A percentile compares a stretch with the other conserved stretches of the same genome.
These are phyloP conservation scores for Komagataella ulmi DNA, from an alignment of 805 yeast species.

Conservation along the genomic window DNA sequence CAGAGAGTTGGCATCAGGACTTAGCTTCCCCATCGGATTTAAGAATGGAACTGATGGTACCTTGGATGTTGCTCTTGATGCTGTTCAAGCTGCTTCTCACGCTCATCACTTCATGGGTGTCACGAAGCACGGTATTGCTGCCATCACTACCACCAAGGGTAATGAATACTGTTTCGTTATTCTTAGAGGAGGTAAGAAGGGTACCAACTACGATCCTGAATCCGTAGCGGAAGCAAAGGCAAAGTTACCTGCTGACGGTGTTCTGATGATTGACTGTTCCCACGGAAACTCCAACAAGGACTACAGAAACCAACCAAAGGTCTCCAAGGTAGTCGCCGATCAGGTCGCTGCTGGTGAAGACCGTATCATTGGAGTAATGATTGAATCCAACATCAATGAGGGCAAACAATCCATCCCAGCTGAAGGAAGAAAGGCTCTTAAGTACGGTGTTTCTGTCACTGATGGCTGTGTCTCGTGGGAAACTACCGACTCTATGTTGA, in stretches of 20 bases:
- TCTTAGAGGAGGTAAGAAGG: slow-evolving; percentile 89
- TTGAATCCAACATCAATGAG: slow-evolving; percentile 82
- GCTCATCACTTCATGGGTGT: slow-evolving; percentile 93
- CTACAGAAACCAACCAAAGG: slow-evolving; percentile 87
- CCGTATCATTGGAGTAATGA: slow-evolving; percentile 87
- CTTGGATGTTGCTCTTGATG: slow-evolving; percentile 88
- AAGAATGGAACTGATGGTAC: slow-evolving; percentile 97
- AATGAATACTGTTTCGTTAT: slow-evolving; percentile 84
- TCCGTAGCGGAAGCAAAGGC: slow-evolving; percentile 56
- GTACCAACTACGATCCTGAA: slow-evolving; percentile 78
- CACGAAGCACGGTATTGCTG: slow-evolving; percentile 92
- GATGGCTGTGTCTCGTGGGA: slow-evolving; percentile 96
- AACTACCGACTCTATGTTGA: slow-evolving; percentile 61
- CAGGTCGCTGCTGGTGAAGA: slow-evolving; percentile 69
- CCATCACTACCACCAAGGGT: slow-evolving; percentile 93
- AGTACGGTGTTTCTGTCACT: slow-evolving; percentile 93
- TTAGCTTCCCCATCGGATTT: slow-evolving; percentile 97
- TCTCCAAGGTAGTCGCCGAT: slow-evolving; percentile 61
- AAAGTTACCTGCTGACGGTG: slow-evolving; percentile 34
- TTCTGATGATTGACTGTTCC: slow-evolving; percentile 84
- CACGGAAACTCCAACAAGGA: slow-evolving; percentile 92
- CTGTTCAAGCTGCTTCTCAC: slow-evolving; percentile 81
- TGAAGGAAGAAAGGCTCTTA: slow-evolving; percentile 55
- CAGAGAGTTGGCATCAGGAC: slow-evolving; percentile 92
- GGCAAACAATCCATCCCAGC: slow-evolving; percentile 91